These are phyloP conservation scores for Phytophthora colocasiae DNA, from an alignment of 352 stramenopile genomes.

Conservation along the genomic window DNA sequence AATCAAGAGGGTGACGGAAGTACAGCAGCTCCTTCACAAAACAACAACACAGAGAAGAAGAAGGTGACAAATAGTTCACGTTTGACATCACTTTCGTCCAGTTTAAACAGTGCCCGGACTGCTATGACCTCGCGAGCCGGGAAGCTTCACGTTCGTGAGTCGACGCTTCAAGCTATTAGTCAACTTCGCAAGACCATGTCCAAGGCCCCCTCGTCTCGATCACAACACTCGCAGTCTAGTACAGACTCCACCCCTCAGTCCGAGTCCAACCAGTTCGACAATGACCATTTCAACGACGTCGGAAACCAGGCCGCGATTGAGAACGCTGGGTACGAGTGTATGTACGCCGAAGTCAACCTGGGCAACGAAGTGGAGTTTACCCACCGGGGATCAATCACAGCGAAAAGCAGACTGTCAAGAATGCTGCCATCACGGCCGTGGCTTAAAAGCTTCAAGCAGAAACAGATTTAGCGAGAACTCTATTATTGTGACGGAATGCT, in stretches of 20 bases:
- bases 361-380: constrained; percentile 6
- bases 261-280: constrained; percentile 20
- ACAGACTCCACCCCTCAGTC: not conserved
- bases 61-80: constrained; percentile 11
- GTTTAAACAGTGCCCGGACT: constrained; percentile 22
- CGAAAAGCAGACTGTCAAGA: constrained; percentile 15
- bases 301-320: constrained; percentile 8
- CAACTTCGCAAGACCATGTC: constrained; percentile 31
- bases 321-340: constrained; percentile 20
- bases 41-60: constrained; percentile 6
- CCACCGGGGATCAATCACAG: not conserved
- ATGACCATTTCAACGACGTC: constrained; percentile 3
- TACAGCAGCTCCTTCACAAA: not conserved
- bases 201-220: constrained; percentile 5
- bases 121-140: constrained; percentile 17
- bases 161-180: constrained; percentile 29
- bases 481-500: too few relatives aligned
- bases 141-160: constrained; percentile 38
- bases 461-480: constrained; percentile 11
- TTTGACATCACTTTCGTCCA: constrained; percentile 29
- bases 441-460: constrained; percentile 27
- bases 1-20: constrained; percentile 16
- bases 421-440: constrained; percentile 27
- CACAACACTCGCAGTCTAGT: constrained; percentile 3
- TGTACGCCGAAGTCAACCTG: constrained; percentile 33